These are phyloP conservation scores for Pyrenula massariospora DNA, from an alignment of 495 filamentous ascomycete species.

Conservation along the genomic window DNA sequence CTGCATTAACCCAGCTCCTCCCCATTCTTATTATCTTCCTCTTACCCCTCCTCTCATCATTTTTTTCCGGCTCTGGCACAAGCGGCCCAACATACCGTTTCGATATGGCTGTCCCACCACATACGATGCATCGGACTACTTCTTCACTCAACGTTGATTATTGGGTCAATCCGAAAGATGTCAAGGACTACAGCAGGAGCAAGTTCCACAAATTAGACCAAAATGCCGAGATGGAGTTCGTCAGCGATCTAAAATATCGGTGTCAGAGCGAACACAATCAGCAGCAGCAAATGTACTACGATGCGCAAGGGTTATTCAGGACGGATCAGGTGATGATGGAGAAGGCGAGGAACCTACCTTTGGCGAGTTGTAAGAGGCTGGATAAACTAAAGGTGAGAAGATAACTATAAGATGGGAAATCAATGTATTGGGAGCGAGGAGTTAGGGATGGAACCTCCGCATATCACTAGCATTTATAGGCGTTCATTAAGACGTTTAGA, in stretches of 20 bases:
- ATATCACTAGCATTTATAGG: not conserved
- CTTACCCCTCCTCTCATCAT: conserved; percentile 69
- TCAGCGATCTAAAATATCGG: conserved; percentile 48
- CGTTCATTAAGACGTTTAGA: too few species aligned
- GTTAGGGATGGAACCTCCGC: not conserved
- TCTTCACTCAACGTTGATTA: conserved; percentile 62
- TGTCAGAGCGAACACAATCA: conserved; percentile 61
- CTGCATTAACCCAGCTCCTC: conserved; percentile 51
- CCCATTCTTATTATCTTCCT: conserved; percentile 84
- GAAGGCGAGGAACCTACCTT: conserved; percentile 46
- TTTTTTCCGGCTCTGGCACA: conserved; percentile 53
- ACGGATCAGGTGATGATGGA: conserved; percentile 67
- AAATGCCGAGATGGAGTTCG: conserved; percentile 59
- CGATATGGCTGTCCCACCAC: conserved; percentile 50
- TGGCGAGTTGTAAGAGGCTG: conserved; percentile 43
- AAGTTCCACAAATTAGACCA: conserved; percentile 66
- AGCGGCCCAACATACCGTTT: conserved; percentile 59
- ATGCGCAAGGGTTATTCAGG: conserved; percentile 84
- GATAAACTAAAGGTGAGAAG: conserved; percentile 27
- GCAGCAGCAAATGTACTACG: conserved; percentile 55
- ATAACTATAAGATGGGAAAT: not conserved
- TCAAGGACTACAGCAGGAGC: conserved; percentile 50
- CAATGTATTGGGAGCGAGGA: not conserved
- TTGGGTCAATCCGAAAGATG: conserved; percentile 69
- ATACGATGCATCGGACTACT: conserved; percentile 63